Percentiles rank a stretch among this genome's conserved stretches.
Evolutionary conservation across 306 rosid species (phyloP).

Genomic region (Prinsepia uniflora): DNA sequence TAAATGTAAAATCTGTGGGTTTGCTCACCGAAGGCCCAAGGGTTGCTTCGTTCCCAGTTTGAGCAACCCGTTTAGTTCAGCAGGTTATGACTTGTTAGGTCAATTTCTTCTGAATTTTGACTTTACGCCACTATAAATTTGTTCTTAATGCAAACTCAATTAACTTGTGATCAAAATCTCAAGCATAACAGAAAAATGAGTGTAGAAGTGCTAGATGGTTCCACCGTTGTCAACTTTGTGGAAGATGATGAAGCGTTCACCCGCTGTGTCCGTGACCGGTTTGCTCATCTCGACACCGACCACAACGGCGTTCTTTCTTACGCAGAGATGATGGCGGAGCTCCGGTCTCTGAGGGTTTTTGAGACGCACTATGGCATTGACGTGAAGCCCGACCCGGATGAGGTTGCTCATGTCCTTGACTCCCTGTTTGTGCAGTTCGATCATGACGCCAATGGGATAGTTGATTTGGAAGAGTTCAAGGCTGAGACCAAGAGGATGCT

Average conservation of each 20-base stretch:
- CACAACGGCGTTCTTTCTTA: conserved; percentile 58
- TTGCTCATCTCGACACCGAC: conserved; percentile 51
- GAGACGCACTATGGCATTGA: conserved; percentile 70
- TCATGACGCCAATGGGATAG: conserved; percentile 50
- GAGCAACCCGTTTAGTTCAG: background rate
- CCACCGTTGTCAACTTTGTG: conserved; percentile 57
- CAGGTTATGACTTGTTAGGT: background rate
- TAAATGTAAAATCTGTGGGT: background rate
- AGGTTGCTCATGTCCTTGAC: conserved; percentile 49
- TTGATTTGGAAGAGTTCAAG: conserved; percentile 65
- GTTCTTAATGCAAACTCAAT: background rate
- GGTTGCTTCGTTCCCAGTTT: background rate
- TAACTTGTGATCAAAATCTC: background rate
- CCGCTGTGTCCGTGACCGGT: conserved; percentile 25
- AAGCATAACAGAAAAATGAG: conserved; percentile 43
- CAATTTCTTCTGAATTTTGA: background rate
- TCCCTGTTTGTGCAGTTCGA: conserved; percentile 59
- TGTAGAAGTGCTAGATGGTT: conserved; percentile 62
- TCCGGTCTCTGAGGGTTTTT: conserved; percentile 51
- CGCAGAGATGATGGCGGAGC: conserved; percentile 71
- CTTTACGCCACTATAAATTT: background rate
- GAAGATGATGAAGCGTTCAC: conserved; percentile 70
- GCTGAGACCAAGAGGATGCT: conserved; percentile 62
- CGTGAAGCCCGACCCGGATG: conserved; percentile 49
- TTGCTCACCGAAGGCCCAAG: background rate